Percentiles rank a stretch among this genome's conserved stretches.
Evolutionary conservation across 2,329 filamentous ascomycete species (phyloP).

Genomic region (Raffaelea ambrosiae): DNA sequence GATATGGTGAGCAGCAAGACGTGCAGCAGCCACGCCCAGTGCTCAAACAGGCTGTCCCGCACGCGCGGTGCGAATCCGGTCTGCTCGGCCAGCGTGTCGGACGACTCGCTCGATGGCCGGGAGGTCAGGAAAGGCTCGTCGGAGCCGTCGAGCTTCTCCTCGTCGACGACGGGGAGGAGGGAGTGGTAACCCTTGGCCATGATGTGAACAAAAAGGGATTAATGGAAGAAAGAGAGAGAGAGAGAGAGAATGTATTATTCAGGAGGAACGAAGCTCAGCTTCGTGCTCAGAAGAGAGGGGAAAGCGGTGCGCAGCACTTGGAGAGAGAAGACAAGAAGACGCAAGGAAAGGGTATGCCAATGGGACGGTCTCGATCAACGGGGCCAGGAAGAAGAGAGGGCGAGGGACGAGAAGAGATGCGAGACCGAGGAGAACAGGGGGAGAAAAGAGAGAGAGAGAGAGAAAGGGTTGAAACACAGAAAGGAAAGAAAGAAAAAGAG

Average conservation of each 20-base stretch:
- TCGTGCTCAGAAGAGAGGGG: background rate
- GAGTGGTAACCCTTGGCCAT: slow-evolving; percentile 27
- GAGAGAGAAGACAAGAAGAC: background rate
- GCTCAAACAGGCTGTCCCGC: slow-evolving; percentile 5
- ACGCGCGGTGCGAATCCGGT: slow-evolving; percentile 6
- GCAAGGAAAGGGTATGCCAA: background rate
- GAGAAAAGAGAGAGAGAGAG: background rate
- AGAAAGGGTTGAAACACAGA: background rate
- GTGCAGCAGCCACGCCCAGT: slow-evolving; percentile 32
- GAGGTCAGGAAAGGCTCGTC: slow-evolving; percentile 3
- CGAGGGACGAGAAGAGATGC: background rate
- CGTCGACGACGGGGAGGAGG: slow-evolving; percentile 26
- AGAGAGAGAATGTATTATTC: background rate
- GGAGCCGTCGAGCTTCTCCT: slow-evolving; percentile 22
- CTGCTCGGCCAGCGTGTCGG: background rate
- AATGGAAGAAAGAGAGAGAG: background rate
- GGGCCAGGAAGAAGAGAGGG: background rate
- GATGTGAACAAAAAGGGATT: slow-evolving; percentile 8
- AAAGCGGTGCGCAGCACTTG: background rate
- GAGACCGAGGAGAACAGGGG: background rate
- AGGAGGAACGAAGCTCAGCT: background rate
- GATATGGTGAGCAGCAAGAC: slow-evolving; percentile 29
- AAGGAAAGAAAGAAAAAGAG: slow-evolving; percentile 2
- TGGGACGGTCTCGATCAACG: background rate
- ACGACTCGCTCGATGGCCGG: slow-evolving; percentile 4